Base-by-base conservation (phyloP, 352 stramenopile species). In the Phytophthora tubulina region DNA sequence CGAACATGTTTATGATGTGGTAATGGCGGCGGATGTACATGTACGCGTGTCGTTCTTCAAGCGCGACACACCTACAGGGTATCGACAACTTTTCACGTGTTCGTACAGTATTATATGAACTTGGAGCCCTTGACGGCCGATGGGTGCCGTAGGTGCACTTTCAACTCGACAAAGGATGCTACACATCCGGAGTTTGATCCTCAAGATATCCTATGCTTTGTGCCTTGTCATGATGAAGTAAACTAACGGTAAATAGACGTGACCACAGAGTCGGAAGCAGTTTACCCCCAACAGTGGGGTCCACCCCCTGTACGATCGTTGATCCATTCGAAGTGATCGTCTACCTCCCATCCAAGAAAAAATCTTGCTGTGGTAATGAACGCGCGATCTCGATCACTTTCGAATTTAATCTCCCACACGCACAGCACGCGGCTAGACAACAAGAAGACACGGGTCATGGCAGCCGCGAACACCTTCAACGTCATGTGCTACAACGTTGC, bases 401-500 rank as follows among this genome's bases (percentile, higher is more conserved):
- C 17, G 17, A 46, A 46, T 4, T 6, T 46, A 21, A 13, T 21
- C 21, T 11, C 13, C 3, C 39, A 21, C 39, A 10, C 15, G 39
- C 13, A 46, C 13, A 46, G 1, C 39, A 46, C 39, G 10, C 39
- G 13, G 13, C 39, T 44, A 44, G 17, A n/a, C 10, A 21, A 45
- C 2, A 45, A 45, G 39, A 46, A 46, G 3, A 4, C 6, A 7
- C 1, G 0, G 17, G 39, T 5, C 39, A 46, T 46, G 39, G 46
- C 69, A 38, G 79, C 17, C 6, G 38, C 69, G 48, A 81, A 60
- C 44, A 75, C 71, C n/a, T 87, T 87, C 63, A 70, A 57, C 8
- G 71, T 87, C 31, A 59, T 86, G 59, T 76, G 71, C 42, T 80
- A 77, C 74, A 86, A 89, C 45, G 79, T 89, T 42, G 79, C 81